Evolutionary conservation across 2,329 filamentous ascomycete species (phyloP), one percentile per base, ranked within the genome.

Genomic region (Trichophyton mentagrophytes): DNA sequence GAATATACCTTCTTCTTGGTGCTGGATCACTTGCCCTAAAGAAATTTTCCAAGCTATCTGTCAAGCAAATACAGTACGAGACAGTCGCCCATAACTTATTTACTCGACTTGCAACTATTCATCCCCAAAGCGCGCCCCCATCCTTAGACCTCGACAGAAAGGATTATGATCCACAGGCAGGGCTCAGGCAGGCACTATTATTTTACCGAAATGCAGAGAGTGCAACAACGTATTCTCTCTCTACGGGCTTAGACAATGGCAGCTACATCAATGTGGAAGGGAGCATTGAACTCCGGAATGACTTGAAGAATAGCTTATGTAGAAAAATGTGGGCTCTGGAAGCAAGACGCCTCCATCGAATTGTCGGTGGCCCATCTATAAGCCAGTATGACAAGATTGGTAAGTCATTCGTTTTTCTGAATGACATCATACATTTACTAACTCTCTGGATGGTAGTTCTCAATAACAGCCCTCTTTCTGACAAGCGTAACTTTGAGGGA

Each of bases 51-150:
- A 74, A 72, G 61, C 71, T 79, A 17, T 75, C 74, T 15, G 70
- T 79, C 58, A 79, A 79, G 64, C 77, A 79, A 59, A 65, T 79
- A 62, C 77, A 79, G 65, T 76, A 72, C 64, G 76, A 79, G 64
- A 76, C 74, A 17, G 72, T 79, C 51, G 74, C 75, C 5, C 77
- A 79, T 67, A 73, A 76, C 46, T 66, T 79, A 11, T 76, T 76
- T 63, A 78, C 77, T 0, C 75, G 77, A 20, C 71, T 79, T 46
- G 74, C 76, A 30, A 75, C 74, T 1, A 72, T 79, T 22, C 77
- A 79, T 61, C 77, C 77, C 40, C 71, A 74, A 57, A 68, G 71
- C 27, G 72, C 70, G 13, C 73, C 74, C 3, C 72, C 74, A 1
- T 68, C 72, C 56, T 73, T 75, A 58, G 71, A 70, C 8, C 69